Evolutionary conservation across 2,329 filamentous ascomycete species (phyloP).

Genomic region (Alternaria novae-zelandiae): DNA sequence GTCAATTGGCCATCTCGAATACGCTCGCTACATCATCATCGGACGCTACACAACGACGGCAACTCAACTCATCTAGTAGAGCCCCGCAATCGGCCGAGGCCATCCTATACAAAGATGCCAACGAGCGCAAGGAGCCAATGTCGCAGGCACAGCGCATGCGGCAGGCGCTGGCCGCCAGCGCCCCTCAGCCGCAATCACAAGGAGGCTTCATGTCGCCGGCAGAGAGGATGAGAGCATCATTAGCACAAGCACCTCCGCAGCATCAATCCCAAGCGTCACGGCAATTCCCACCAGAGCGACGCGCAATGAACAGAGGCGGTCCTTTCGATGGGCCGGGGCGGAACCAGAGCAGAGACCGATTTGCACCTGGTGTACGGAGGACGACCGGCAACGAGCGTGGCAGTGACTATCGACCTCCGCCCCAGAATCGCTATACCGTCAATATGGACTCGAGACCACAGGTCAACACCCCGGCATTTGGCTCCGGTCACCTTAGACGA

Average conservation of each 20-base stretch:
- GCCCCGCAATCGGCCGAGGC: constrained; percentile 40
- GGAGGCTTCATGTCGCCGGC: constrained; percentile 21
- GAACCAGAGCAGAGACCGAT: constrained; percentile 27
- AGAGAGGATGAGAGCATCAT: constrained; percentile 23
- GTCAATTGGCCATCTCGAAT: constrained; percentile 34
- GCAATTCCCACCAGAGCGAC: constrained; percentile 20
- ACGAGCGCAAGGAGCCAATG: constrained; percentile 23
- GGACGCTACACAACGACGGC: constrained; percentile 33
- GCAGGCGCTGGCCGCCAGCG: constrained; percentile 27
- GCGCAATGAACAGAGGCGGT: constrained; percentile 19
- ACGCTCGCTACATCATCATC: constrained; percentile 18
- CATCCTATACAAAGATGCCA: constrained; percentile 32
- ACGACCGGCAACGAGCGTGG: not conserved
- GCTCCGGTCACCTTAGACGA: constrained; percentile 32
- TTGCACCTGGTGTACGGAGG: constrained; percentile 13
- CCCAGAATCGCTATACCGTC: constrained; percentile 32
- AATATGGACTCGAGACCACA: constrained; percentile 41
- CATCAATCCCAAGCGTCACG: constrained; percentile 16
- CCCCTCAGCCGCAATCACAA: constrained; percentile 21
- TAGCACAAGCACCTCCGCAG: constrained; percentile 13
- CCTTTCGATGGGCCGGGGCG: constrained; percentile 23
- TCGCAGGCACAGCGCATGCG: constrained; percentile 40
- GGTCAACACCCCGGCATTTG: constrained; percentile 34
- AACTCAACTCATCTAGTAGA: constrained; percentile 43
- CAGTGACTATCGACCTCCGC: constrained; percentile 9